These are phyloP conservation scores for Phylloporus arenicola DNA, from an alignment of 768 basidiomycete species.

Conservation along the genomic window DNA sequence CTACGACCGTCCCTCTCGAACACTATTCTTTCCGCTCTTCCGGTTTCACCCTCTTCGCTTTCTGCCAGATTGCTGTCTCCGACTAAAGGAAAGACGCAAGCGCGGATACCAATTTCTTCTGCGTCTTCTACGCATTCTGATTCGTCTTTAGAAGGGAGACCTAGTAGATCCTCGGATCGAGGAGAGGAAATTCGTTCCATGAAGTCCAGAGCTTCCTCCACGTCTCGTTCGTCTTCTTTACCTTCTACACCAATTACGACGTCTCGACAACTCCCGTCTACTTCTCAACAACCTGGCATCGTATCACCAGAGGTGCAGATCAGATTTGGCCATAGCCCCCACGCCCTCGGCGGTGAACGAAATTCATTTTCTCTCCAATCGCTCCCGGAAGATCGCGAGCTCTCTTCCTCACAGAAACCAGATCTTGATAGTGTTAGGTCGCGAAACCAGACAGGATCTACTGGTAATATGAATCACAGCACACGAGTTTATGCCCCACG, in stretches of 20 bases:
- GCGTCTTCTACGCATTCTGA: constrained; percentile 13
- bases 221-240: constrained; percentile 23
- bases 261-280: constrained; percentile 14
- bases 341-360: constrained; percentile 13
- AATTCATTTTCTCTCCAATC: constrained; percentile 34
- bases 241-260: constrained; percentile 19
- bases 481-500: constrained; percentile 17
- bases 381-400: constrained; percentile 49
- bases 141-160: constrained; percentile 23
- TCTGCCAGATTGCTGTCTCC: constrained; percentile 5
- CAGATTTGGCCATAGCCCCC: constrained; percentile 28
- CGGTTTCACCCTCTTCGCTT: constrained; percentile 27
- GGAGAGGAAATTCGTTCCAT: constrained; percentile 2
- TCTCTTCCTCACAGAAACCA: constrained; percentile 21
- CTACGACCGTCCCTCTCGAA: constrained; percentile 44
- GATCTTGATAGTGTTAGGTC: constrained; percentile 1
- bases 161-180: constrained; percentile 4
- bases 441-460: constrained; percentile 17
- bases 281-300: constrained; percentile 18
- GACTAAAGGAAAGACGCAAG: constrained; percentile 13
- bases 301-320: constrained; percentile 20
- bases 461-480: constrained; percentile 14
- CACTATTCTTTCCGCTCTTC: constrained; percentile 56
- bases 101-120: neutral
- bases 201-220: constrained; percentile 22